Conservation (phyloP, 495 filamentous ascomycete genomes). For the Aspergillus nidulans region DNA sequence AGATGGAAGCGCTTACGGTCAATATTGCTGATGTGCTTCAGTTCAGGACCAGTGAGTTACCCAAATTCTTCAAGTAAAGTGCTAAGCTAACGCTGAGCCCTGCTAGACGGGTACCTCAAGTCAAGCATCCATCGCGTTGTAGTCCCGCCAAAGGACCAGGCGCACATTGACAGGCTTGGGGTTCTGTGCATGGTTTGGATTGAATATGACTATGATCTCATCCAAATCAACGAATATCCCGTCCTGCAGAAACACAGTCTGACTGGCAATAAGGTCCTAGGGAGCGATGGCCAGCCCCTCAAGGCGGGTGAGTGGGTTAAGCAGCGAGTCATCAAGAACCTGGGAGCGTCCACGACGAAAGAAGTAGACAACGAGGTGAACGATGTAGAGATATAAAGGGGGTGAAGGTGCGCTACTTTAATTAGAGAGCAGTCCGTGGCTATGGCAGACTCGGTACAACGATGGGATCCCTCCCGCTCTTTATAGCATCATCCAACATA, state of each 20-base stretch:
- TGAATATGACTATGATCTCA: conserved; percentile 21
- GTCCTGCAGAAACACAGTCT: neutral
- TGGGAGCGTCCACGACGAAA: neutral
- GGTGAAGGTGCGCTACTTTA: too few species aligned
- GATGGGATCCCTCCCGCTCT: neutral
- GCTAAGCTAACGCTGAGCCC: too few species aligned
- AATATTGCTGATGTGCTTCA: conserved; percentile 47
- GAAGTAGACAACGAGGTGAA: too few species aligned
- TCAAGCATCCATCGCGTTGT: conserved; percentile 47
- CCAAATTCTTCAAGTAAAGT: too few species aligned
- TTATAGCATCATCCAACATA: conserved; percentile 5
- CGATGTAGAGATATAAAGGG: too few species aligned
- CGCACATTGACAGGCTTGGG: conserved; percentile 41
- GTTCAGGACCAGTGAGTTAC: conserved; percentile 29
- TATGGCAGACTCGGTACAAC: too few species aligned
- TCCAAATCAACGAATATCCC: conserved; percentile 4
- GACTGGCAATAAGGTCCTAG: neutral
- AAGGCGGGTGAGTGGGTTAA: conserved; percentile 12
- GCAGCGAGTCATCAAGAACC: conserved; percentile 8
- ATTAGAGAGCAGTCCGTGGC: too few species aligned
- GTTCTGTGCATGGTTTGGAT: conserved; percentile 48
- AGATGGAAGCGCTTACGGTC: conserved; percentile 38
- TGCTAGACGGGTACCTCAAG: conserved; percentile 37
- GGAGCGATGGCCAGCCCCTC: conserved; percentile 3
- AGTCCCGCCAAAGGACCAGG: conserved; percentile 44